Evolutionary conservation across 352 stramenopile genomes (phyloP), one percentile per base, ranked within the genome.

Genomic region (Phytophthora cajani): DNA sequence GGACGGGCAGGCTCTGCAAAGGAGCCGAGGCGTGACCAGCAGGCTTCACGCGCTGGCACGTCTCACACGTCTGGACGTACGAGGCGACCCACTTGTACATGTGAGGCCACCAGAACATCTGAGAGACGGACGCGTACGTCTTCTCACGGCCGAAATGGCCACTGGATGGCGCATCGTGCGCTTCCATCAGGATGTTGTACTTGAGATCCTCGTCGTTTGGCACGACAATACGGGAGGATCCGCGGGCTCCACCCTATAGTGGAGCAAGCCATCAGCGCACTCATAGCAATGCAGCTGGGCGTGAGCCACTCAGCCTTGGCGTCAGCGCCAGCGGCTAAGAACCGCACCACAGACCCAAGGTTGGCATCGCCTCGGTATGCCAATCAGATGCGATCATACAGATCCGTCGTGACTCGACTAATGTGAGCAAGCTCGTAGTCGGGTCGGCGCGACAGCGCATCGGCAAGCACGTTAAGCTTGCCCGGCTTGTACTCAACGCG

Each of bases 401-500:
- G 32, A 59, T 59, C 53, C 5, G 17, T 59, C 19, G 53, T 59
- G 32, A 49, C 33, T n/a, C 33, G 53, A 49, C 53, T 46, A 53
- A 44, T 8, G 56, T 44, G 10, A 44, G 38, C 38, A 14, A 44
- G 38, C 38, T 44, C 38, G 14, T 44, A 44, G 38, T 44, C 38
- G 38, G 38, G 38, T n/a, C 38, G 1, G 11, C 38, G 38, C 38
- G 38, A 44, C 38, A 44, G 38, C 14, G 38, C 38, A 5, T 44
- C 38, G 38, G 38, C 10, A 44, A 16, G 38, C 38, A 44, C 38
- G 14, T n/a, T 44, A 2, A 44, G 11, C 38, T 44, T n/a, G 38
- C 38, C 38, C 38, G 38, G 64, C 47, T 71, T 71, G 38, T 71
- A 71, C 14, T 67, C 64, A n/a, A 71, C 59, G 7, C 19, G 38